Evolutionary conservation across 23 red algal species (phyloP), one percentile per base, ranked within the genome.

Genomic region (Gracilaria vermiculophylla): DNA sequence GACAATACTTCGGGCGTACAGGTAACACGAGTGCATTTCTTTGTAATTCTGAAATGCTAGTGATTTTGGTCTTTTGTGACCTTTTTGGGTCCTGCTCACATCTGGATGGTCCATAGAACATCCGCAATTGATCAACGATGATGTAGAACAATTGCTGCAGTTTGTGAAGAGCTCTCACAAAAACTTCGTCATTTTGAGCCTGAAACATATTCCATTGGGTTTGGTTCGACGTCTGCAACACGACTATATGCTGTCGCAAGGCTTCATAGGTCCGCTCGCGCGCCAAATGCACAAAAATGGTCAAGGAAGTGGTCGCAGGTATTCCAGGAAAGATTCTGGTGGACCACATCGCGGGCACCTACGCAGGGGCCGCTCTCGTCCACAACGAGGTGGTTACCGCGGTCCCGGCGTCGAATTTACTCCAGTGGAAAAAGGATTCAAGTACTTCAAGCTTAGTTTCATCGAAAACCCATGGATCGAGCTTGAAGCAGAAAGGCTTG

Each of bases 381-480:
- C 67, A 17, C 67, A 73, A 9, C 61, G 81, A 15, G 69, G 83
- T 12, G 69, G 69, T 3, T 88, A 88, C 40, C 83, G 58, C 27
- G 83, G 83, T 40, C 36, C 56, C 53, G 83, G 83, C 31, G 40
- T 67, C 15, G 33, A 40, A 39, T 80, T 91, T 27, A 91, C 87
- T 27, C 76, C 75, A 31, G 87, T 80, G 14, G 87, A 91, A 49
- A 73, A 52, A 14, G 87, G 87, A 5, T 91, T 69, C 52, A 55
- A 60, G 15, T 91, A 36, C 43, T 91, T 91, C 41, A 91, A 91
- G 74, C 39, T 66, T 4, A 76, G 54, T 42, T 91, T 91, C 47
- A 29, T 91, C 28, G 87, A 91, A 25, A 56, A 91, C 45, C 87
- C 87, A 81, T 91, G 87, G 87, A 23, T 47, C 16, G 87, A 66